phyloP scores from a whole-genome alignment of 345 rosid genomes.

The Hirschfeldia incana region DNA sequence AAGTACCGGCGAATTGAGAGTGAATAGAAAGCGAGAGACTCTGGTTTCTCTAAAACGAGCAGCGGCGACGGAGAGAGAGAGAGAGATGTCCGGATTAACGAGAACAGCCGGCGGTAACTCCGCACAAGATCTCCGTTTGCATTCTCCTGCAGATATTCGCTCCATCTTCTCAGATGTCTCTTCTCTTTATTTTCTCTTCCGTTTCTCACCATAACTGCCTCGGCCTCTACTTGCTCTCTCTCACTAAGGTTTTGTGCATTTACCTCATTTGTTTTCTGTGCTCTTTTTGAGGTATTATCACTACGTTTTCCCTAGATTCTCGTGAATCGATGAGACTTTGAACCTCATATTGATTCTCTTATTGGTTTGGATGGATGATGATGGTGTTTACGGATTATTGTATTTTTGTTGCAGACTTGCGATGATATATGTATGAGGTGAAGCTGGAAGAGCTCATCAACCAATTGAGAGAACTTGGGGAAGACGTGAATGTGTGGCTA shows the following conservation, averaged over 20 bases:
- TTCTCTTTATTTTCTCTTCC: slow-evolving; percentile 76
- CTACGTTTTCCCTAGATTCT: too few relatives aligned
- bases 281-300: neutral
- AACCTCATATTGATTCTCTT: neutral
- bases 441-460: slow-evolving; percentile 66
- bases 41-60: neutral
- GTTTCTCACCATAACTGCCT: slow-evolving; percentile 83
- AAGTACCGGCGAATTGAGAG: slow-evolving; percentile 17
- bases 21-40: neutral
- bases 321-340: neutral
- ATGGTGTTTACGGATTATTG: neutral
- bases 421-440: slow-evolving; percentile 74
- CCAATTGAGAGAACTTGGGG: slow-evolving; percentile 69
- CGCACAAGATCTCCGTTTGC: slow-evolving; percentile 89
- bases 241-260: slow-evolving; percentile 59
- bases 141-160: slow-evolving; percentile 75
- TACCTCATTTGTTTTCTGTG: neutral
- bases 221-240: slow-evolving; percentile 73
- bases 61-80: neutral
- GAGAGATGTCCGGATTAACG: slow-evolving; percentile 47
- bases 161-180: slow-evolving; percentile 59
- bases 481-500: slow-evolving; percentile 62
- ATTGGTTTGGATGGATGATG: neutral
- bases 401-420: slow-evolving; percentile 50
- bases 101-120: slow-evolving; percentile 60